Evolutionary conservation across 2,329 filamentous ascomycete species (phyloP).

Genomic region (Sarocladium brachiariae): DNA sequence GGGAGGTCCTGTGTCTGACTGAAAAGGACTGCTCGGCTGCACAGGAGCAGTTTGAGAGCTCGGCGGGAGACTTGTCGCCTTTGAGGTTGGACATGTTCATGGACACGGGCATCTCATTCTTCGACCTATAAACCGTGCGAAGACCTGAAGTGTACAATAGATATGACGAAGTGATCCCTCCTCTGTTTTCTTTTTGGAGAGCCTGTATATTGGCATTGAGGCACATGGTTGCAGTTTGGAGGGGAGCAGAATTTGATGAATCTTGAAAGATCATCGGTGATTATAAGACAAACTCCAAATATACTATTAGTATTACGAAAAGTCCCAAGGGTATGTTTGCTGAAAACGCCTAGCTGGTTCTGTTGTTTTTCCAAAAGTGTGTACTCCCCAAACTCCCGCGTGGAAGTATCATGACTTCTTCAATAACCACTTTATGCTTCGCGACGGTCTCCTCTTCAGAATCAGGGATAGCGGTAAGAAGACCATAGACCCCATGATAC

Average conservation of each 20-base stretch:
- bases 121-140: not conserved
- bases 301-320: no score
- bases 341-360: no score
- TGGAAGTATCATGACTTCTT: not conserved
- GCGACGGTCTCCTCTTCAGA: conserved; percentile 17
- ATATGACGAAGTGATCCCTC: not conserved
- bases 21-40: conserved; percentile 7
- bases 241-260: no score
- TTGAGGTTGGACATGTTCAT: not conserved
- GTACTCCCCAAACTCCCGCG: not conserved
- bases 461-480: conserved; percentile 28
- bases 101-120: not conserved
- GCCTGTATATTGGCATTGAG: not conserved
- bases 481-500: conserved; percentile 49
- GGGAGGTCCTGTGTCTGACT: conserved; percentile 1
- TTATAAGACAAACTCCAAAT: no score
- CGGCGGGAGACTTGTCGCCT: not conserved
- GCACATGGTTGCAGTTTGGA: not conserved
- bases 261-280: no score
- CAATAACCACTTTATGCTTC: not conserved
- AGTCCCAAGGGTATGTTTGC: no score
- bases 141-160: not conserved
- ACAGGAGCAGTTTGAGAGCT: not conserved
- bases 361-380: no score
- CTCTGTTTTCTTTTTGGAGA: no score